Conservation (phyloP, 768 basidiomycete species). For the Amanita rubescens region DNA sequence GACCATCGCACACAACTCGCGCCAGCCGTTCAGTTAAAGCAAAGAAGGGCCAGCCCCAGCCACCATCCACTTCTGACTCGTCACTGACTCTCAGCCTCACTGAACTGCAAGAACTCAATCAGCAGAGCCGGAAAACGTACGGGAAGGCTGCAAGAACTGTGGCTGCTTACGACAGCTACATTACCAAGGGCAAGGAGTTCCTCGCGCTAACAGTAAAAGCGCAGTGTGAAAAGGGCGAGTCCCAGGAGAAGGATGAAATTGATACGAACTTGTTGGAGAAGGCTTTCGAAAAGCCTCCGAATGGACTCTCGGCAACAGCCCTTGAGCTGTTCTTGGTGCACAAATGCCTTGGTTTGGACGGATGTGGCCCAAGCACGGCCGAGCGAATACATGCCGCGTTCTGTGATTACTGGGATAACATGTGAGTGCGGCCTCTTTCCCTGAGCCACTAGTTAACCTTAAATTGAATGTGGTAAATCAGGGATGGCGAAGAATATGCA, state of each 20-base stretch:
- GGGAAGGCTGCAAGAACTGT: not conserved
- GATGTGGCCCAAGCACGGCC: not conserved
- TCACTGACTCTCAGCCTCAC: too few species aligned
- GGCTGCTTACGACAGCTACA: not conserved
- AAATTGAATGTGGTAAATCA: too few species aligned
- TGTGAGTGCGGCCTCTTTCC: too few species aligned
- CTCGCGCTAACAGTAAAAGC: not conserved
- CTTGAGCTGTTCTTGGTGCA: not conserved
- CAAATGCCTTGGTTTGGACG: not conserved
- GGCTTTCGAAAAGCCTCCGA: not conserved
- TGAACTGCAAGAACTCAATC: not conserved
- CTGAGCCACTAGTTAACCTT: too few species aligned
- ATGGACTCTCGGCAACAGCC: not conserved
- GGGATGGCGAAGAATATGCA: too few species aligned
- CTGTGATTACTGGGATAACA: not conserved
- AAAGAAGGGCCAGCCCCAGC: not conserved
- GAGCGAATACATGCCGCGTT: not conserved
- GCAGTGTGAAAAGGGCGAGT: too few species aligned
- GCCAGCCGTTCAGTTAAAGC: not conserved
- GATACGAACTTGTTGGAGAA: too few species aligned
- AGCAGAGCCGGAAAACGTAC: not conserved
- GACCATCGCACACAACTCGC: too few species aligned
- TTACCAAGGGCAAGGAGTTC: not conserved
- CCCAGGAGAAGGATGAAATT: not conserved
- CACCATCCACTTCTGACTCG: not conserved